phyloP scores from a whole-genome alignment of 352 stramenopile genomes.

The Thalassiosira delicatula region DNA sequence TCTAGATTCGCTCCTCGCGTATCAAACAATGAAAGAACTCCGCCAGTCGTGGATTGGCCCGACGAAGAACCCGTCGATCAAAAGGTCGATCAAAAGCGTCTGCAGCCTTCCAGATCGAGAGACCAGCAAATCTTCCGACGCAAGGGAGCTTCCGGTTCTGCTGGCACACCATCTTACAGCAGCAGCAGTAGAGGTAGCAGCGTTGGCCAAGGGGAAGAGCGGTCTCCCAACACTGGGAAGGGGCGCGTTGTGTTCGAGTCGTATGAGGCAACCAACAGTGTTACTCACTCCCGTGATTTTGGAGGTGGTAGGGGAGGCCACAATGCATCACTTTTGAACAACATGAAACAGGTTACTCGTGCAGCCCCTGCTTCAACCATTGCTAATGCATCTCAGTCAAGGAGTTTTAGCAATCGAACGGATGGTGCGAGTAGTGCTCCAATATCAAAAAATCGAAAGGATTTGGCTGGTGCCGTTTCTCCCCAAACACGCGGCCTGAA shows the following conservation, averaged over 20 bases:
- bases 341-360: conserved; percentile 24
- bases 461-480: no score
- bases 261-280: conserved; percentile 25
- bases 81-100: background rate
- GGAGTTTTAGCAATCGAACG: no score
- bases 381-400: no score
- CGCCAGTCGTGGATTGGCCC: background rate
- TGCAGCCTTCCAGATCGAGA: conserved; percentile 10
- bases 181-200: conserved; percentile 25
- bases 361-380: no score
- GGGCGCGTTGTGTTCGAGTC: conserved; percentile 24
- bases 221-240: background rate
- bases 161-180: conserved; percentile 29
- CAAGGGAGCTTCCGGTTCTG: conserved; percentile 10
- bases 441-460: no score
- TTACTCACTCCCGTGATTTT: conserved; percentile 11
- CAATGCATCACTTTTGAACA: conserved; percentile 16
- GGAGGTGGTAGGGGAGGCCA: background rate
- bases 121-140: conserved; percentile 60
- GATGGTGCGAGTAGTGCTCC: no score
- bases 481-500: no score
- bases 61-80: background rate
- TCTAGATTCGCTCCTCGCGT: no score
- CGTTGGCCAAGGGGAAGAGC: background rate
- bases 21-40: no score